Evolutionary conservation across 1,284 basidiomycete species (phyloP).

Genomic region (Puccinia coronata): DNA sequence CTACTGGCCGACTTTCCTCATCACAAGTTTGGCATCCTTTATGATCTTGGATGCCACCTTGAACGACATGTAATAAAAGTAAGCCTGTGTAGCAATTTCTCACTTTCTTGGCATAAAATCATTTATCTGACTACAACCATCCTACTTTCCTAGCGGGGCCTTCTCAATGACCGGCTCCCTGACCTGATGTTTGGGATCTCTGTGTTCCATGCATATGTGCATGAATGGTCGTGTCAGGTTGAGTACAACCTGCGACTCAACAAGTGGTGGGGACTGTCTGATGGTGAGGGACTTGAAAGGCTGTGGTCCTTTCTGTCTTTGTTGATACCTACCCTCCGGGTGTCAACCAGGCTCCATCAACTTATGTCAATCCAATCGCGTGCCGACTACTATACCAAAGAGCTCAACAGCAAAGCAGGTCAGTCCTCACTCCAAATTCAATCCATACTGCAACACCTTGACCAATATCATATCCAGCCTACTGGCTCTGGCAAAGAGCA

Average conservation of each 20-base stretch:
- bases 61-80: background rate
- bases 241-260: background rate
- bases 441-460: too few species aligned
- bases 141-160: background rate
- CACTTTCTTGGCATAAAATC: too few species aligned
- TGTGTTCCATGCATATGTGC: background rate
- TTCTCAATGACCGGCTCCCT: background rate
- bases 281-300: too few species aligned
- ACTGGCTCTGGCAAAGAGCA: too few species aligned
- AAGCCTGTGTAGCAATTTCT: background rate
- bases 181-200: background rate
- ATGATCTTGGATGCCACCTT: slow-evolving; percentile 24
- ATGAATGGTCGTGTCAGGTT: background rate
- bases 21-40: background rate
- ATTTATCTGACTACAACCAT: too few species aligned
- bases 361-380: background rate
- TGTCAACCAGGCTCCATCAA: background rate
- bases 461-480: too few species aligned
- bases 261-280: background rate
- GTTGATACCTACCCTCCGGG: background rate
- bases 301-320: too few species aligned
- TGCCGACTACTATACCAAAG: background rate
- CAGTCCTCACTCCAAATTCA: too few species aligned
- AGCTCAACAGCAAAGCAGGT: background rate
- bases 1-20: slow-evolving; percentile 11